Conservation (phyloP, 148 eudicot species). For the Dysphania ambrosioides region DNA sequence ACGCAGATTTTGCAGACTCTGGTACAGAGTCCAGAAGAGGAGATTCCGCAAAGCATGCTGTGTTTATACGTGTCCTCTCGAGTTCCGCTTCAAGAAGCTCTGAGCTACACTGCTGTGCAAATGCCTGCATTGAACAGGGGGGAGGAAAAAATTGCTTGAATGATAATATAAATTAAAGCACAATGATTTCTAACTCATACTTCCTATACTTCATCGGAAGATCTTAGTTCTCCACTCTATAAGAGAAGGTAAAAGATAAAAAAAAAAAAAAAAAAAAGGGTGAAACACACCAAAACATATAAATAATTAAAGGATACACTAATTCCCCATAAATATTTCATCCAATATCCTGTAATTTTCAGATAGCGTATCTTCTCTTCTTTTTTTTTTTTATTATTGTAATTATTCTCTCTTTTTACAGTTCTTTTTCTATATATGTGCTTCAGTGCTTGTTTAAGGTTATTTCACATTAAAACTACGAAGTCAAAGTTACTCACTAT, state of each 20-base stretch:
- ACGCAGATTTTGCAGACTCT: constrained; percentile 65
- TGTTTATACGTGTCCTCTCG: constrained; percentile 82
- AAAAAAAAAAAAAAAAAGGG: too few species aligned
- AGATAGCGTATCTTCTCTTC: too few species aligned
- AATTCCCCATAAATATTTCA: too few species aligned
- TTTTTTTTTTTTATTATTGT: background rate
- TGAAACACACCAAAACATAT: too few species aligned
- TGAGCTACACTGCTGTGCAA: constrained; percentile 83
- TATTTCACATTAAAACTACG: background rate
- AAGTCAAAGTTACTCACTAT: constrained; percentile 53
- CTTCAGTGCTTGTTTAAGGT: background rate
- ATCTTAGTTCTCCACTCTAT: background rate
- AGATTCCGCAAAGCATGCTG: constrained; percentile 88
- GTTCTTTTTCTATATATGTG: background rate
- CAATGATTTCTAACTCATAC: background rate
- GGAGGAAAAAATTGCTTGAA: background rate
- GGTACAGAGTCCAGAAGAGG: constrained; percentile 58
- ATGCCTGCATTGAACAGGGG: constrained; percentile 56
- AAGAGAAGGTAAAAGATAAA: too few species aligned
- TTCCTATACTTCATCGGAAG: background rate
- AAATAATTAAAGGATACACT: too few species aligned
- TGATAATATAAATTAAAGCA: background rate
- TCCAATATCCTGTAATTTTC: background rate
- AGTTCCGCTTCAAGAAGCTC: constrained; percentile 91
- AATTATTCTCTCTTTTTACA: background rate